Evolutionary conservation across 148 eudicot species (phyloP).

Genomic region (Camellia granthamiana): DNA sequence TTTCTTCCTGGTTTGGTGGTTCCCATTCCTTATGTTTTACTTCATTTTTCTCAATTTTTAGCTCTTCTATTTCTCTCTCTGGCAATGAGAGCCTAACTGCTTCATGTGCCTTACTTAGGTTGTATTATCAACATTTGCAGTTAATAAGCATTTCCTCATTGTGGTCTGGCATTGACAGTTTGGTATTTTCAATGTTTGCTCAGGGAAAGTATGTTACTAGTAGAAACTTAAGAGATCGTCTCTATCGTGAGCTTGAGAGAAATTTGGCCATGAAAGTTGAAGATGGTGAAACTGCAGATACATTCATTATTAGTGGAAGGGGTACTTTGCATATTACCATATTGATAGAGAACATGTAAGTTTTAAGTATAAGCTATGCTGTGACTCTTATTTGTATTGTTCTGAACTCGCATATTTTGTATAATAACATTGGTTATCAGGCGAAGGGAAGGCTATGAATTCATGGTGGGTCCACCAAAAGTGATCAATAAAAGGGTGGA

Average conservation of each 20-base stretch:
- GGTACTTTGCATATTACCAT: slow-evolving; percentile 97
- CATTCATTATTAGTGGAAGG: slow-evolving; percentile 91
- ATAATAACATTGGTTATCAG: slow-evolving; percentile 31
- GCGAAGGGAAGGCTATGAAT: slow-evolving; percentile 97
- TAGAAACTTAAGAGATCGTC: slow-evolving; percentile 92
- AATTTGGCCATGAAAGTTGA: slow-evolving; percentile 99
- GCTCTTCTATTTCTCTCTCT: neutral
- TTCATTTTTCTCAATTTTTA: neutral
- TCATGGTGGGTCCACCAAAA: slow-evolving; percentile 99
- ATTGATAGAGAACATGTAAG: slow-evolving; percentile 97
- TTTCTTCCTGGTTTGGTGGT: neutral
- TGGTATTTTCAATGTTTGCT: slow-evolving; percentile 11
- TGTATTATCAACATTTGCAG: neutral
- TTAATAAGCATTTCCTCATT: neutral
- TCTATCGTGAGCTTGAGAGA: slow-evolving; percentile 89
- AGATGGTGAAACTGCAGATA: slow-evolving; percentile 97
- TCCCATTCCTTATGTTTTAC: slow-evolving; percentile 2
- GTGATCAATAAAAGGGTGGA: slow-evolving; percentile 81
- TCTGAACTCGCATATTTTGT: neutral
- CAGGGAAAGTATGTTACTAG: slow-evolving; percentile 98
- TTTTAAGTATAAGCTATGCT: neutral
- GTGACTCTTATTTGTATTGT: slow-evolving; percentile 9
- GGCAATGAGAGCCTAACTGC: neutral
- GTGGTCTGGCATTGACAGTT: slow-evolving; percentile 12
- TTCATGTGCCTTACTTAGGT: neutral